Base-by-base conservation (phyloP, 2,329 filamentous ascomycete genomes). In the Lachnellula willkommii region DNA sequence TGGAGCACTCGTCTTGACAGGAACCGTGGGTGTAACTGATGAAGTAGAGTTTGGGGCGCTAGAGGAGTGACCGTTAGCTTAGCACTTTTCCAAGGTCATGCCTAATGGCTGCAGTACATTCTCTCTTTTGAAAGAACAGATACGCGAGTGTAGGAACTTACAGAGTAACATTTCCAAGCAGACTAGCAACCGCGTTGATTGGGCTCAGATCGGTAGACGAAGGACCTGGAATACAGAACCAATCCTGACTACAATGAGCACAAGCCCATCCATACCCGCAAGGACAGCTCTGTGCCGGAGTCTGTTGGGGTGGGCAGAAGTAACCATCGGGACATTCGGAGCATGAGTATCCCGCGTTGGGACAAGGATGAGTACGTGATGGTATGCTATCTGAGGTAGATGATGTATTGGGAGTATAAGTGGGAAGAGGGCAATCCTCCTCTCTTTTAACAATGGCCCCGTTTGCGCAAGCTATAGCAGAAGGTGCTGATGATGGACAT, bases 241-340 rank as follows among this genome's bases (percentile, higher is more conserved):
- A 58, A 8, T 55, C 54, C 35, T 50, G 28, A 17, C 12, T 49
- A 45, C 59, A 61, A 49, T 58, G 28, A 11, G 52, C 53, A 63
- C 61, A 63, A 24, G 59, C 50, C 59, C 59, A 63, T 14, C 61
- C 61, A 50, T 45, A 61, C 17, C 61, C 59, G 52, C 61, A 63
- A 37, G 51, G 47, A 36, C 51, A 56, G n/a, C n/a, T 46, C 15
- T 55, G 55, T 26, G 61, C 55, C 20, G 59, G 48, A 20, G 54
- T 62, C 40, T 58, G 59, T 22, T 39, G 17, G 7, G 61, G 61
- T 46, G 61, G 57, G 42, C 59, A 63, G 39, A 61, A 63, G 39
- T 54, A 61, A 4, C 57, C 55, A 55, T 51, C 55, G 24, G 61
- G 59, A 53, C 61, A 61, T 50, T 63, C 61, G 1, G 57, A 52